A percentile compares a stretch with the other conserved stretches of the same genome.
phyloP scores from a whole-genome alignment of 208 protist species.

The Trypanosoma melophagium region DNA sequence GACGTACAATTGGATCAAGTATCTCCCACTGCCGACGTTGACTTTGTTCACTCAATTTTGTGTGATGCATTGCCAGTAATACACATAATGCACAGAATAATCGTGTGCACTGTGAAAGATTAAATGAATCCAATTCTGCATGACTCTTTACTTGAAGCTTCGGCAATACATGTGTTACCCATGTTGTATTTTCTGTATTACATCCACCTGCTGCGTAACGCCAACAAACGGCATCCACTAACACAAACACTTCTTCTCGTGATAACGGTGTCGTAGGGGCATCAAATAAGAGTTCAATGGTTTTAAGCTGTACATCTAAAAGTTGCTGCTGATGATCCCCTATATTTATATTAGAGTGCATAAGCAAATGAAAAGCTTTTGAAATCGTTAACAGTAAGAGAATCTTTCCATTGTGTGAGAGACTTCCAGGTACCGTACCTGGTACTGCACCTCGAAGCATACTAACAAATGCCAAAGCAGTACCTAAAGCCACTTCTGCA shows the following conservation, averaged over 20 bases:
- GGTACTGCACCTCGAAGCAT: slow-evolving; percentile 2
- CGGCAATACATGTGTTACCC: neutral
- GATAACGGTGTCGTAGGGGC: neutral
- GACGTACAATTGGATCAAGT: slow-evolving; percentile 26
- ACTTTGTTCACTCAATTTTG: neutral
- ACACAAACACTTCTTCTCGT: slow-evolving; percentile 13
- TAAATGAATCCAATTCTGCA: slow-evolving; percentile 3
- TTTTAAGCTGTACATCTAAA: slow-evolving; percentile 15
- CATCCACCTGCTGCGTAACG: slow-evolving; percentile 7
- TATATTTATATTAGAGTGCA: neutral
- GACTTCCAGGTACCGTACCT: slow-evolving; percentile 1
- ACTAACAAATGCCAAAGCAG: slow-evolving; percentile 15
- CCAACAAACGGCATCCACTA: slow-evolving; percentile 27
- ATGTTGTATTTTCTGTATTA: neutral
- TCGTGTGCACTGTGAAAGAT: slow-evolving; percentile 14
- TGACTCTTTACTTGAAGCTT: slow-evolving; percentile 6
- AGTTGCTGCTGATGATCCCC: slow-evolving; percentile 12
- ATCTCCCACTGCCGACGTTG: neutral
- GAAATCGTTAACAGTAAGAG: slow-evolving; percentile 13
- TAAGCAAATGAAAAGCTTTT: slow-evolving; percentile 5
- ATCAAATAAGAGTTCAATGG: slow-evolving; percentile 8
- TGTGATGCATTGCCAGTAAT: neutral
- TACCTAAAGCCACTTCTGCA: neutral
- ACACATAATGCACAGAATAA: slow-evolving; percentile 27
- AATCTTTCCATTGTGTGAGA: slow-evolving; percentile 16